Conservation (phyloP, 1,284 basidiomycete genomes). For the Heterobasidion occidentale region DNA sequence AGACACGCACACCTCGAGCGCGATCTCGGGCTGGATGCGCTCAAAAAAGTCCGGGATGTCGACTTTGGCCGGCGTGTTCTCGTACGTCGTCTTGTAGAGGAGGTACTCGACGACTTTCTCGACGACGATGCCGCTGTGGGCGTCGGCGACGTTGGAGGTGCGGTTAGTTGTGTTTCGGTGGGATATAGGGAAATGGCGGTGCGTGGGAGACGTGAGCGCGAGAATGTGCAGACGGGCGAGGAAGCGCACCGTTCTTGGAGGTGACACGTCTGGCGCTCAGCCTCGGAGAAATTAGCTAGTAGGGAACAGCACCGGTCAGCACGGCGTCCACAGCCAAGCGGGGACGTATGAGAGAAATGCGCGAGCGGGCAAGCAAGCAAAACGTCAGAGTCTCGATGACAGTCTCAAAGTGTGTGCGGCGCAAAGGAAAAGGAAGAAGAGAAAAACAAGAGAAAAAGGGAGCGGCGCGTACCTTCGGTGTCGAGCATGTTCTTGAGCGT, state of each 20-base stretch:
- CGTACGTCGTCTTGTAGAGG: slow-evolving; percentile 67
- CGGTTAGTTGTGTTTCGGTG: neutral
- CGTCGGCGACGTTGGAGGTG: neutral
- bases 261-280: slow-evolving; percentile 36
- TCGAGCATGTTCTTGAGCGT: slow-evolving; percentile 44
- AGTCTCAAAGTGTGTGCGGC: too few relatives aligned
- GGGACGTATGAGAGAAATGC: too few relatives aligned
- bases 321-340: too few relatives aligned
- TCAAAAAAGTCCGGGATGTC: slow-evolving; percentile 77
- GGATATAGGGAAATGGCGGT: neutral
- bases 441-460: neutral
- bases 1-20: slow-evolving; percentile 67
- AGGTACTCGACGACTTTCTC: slow-evolving; percentile 83
- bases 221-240: neutral
- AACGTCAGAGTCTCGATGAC: too few relatives aligned
- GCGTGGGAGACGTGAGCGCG: neutral
- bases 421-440: too few relatives aligned
- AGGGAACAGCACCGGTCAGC: neutral
- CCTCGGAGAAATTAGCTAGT: slow-evolving; percentile 43
- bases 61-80: slow-evolving; percentile 48
- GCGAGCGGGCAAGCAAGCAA: too few relatives aligned
- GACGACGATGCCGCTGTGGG: slow-evolving; percentile 58
- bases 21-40: slow-evolving; percentile 72
- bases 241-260: slow-evolving; percentile 37
- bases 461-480: slow-evolving; percentile 19